A percentile compares a stretch with the other conserved stretches of the same genome.
Conservation (phyloP, 2,329 filamentous ascomycete species). For the Pyricularia pennisetigena region DNA sequence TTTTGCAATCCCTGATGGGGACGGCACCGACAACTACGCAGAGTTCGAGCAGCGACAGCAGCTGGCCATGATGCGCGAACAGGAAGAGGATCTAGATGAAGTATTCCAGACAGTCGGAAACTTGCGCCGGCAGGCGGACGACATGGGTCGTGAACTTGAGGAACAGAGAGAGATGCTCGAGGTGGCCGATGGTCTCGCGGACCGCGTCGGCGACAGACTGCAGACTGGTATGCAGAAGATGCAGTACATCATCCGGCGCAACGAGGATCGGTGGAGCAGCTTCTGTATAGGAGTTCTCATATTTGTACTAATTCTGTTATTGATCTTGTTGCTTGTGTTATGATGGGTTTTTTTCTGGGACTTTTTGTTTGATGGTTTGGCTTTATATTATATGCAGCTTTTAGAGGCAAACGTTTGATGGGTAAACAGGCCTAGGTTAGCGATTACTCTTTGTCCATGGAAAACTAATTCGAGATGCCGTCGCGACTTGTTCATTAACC, state of each 20-base stretch:
- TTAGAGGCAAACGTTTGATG: background rate
- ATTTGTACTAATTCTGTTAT: conserved; percentile 73
- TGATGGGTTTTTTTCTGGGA: conserved; percentile 20
- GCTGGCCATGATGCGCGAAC: conserved; percentile 83
- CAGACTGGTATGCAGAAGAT: conserved; percentile 82
- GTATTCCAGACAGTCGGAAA: conserved; percentile 92
- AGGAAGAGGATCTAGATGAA: conserved; percentile 85
- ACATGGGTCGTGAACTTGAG: conserved; percentile 93
- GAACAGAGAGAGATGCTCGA: conserved; percentile 88
- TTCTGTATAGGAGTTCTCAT: conserved; percentile 89
- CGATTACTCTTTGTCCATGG: background rate
- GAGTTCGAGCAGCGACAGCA: conserved; percentile 90
- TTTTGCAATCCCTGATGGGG: conserved; percentile 46
- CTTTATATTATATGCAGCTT: conserved; percentile 5
- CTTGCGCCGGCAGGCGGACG: conserved; percentile 78
- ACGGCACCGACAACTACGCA: conserved; percentile 48
- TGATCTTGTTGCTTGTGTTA: conserved; percentile 65
- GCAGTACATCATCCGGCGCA: conserved; percentile 72
- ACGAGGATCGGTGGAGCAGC: conserved; percentile 80
- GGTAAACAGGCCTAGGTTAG: background rate
- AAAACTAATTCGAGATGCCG: background rate
- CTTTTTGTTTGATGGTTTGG: conserved; percentile 7
- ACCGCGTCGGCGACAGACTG: conserved; percentile 78
- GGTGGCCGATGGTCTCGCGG: conserved; percentile 72
- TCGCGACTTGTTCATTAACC: background rate